These are phyloP conservation scores for Epichloe hybrida DNA, from an alignment of 2,329 filamentous ascomycete genomes.

Conservation along the genomic window DNA sequence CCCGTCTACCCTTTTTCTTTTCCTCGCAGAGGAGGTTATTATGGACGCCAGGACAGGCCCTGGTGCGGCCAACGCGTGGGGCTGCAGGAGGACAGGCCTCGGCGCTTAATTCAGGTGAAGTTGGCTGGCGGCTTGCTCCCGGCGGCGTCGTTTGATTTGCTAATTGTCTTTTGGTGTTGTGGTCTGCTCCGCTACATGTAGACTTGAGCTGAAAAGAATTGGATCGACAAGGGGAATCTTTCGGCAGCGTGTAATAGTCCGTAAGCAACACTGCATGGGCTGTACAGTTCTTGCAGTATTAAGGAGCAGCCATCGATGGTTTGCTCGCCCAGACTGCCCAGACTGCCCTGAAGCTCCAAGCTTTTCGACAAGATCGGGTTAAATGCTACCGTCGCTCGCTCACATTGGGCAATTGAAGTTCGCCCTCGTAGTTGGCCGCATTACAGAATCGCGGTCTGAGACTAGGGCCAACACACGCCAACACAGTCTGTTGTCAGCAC, in stretches of 20 bases:
- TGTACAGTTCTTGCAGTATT: too few relatives aligned
- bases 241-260: too few relatives aligned
- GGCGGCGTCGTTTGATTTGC: constrained; percentile 17
- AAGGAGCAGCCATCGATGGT: too few relatives aligned
- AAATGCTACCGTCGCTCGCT: neutral
- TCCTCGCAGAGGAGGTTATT: constrained; percentile 11
- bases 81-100: constrained; percentile 39
- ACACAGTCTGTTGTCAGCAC: neutral
- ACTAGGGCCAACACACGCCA: neutral
- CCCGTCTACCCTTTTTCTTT: neutral
- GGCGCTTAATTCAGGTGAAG: constrained; percentile 38
- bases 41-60: constrained; percentile 1
- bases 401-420: neutral
- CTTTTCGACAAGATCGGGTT: neutral
- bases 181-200: too few relatives aligned
- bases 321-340: too few relatives aligned
- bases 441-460: neutral
- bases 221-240: neutral
- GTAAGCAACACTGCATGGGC: neutral
- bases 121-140: constrained; percentile 23
- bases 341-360: too few relatives aligned
- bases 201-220: neutral
- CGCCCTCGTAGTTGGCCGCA: neutral
- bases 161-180: too few relatives aligned
- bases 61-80: constrained; percentile 19